A percentile compares a stretch with the other conserved stretches of the same genome.
Conservation (phyloP, 2,329 filamentous ascomycete species). For the Endoconidiophora polonica region DNA sequence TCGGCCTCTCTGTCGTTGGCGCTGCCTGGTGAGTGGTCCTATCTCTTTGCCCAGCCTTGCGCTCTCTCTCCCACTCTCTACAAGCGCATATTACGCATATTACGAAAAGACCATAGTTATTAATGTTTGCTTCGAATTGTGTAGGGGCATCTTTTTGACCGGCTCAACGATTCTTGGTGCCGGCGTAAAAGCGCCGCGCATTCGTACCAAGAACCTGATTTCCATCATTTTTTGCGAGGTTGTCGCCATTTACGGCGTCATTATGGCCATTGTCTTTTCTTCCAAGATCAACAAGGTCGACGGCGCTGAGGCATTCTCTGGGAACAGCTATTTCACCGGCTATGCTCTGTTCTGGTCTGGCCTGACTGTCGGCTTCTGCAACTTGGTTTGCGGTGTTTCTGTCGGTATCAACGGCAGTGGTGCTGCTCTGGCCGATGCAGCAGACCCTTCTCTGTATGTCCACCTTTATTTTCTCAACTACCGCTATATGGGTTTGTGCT, state of each 20-base stretch:
- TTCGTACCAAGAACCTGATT: constrained; percentile 98
- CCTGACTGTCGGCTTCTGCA: constrained; percentile 86
- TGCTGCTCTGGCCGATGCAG: constrained; percentile 87
- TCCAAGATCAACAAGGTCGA: constrained; percentile 58
- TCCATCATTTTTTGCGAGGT: constrained; percentile 99
- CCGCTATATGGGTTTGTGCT: constrained; percentile 15
- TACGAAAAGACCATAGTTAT: background rate
- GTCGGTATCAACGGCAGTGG: constrained; percentile 98
- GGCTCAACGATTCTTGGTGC: constrained; percentile 94
- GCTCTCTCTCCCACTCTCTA: background rate
- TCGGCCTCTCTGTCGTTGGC: constrained; percentile 88
- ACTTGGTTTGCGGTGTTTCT: constrained; percentile 85
- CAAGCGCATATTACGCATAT: background rate
- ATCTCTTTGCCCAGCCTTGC: constrained; percentile 1
- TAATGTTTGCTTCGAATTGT: background rate
- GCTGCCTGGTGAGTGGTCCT: constrained; percentile 66
- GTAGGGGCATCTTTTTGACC: constrained; percentile 96
- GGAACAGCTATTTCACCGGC: constrained; percentile 79
- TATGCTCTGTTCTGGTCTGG: constrained; percentile 95
- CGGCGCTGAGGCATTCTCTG: constrained; percentile 50
- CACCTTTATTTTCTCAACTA: background rate
- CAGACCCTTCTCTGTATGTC: constrained; percentile 72
- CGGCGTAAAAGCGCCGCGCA: constrained; percentile 89
- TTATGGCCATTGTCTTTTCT: constrained; percentile 98
- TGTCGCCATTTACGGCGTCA: constrained; percentile 98